Evolutionary conservation across 345 rosid species (phyloP).

Genomic region (Citrus medica): DNA sequence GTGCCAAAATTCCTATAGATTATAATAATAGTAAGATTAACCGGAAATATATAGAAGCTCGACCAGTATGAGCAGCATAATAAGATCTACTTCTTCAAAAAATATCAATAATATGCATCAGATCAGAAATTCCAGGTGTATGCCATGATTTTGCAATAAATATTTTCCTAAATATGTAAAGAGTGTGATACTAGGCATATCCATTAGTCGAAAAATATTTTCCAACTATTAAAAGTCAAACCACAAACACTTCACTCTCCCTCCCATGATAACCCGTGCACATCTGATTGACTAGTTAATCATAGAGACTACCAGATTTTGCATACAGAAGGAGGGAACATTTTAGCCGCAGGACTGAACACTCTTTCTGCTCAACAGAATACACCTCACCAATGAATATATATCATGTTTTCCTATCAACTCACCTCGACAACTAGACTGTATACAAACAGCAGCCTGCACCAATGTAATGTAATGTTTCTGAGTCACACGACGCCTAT

Average conservation of each 20-base stretch:
- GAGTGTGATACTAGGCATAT: neutral
- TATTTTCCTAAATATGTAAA: neutral
- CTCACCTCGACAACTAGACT: conserved; percentile 84
- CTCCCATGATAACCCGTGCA: neutral
- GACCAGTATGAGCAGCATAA: neutral
- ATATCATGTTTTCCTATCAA: conserved; percentile 8
- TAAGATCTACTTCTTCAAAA: neutral
- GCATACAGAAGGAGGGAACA: neutral
- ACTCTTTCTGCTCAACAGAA: neutral
- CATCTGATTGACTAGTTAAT: neutral
- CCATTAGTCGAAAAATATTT: neutral
- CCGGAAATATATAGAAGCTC: neutral
- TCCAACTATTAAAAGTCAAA: neutral
- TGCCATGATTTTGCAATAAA: neutral
- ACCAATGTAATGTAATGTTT: conserved; percentile 41
- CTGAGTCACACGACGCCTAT: conserved; percentile 39
- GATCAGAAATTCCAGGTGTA: neutral
- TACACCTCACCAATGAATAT: neutral
- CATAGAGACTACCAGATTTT: neutral
- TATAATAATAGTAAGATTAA: conserved; percentile 5
- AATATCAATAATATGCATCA: neutral
- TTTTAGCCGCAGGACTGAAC: neutral
- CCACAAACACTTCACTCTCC: neutral
- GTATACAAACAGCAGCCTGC: conserved; percentile 55
- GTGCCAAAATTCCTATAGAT: conserved; percentile 49